A percentile compares a stretch with the other conserved stretches of the same genome.
Conservation (phyloP, 331 rosid genomes). For the Quercus lobata region DNA sequence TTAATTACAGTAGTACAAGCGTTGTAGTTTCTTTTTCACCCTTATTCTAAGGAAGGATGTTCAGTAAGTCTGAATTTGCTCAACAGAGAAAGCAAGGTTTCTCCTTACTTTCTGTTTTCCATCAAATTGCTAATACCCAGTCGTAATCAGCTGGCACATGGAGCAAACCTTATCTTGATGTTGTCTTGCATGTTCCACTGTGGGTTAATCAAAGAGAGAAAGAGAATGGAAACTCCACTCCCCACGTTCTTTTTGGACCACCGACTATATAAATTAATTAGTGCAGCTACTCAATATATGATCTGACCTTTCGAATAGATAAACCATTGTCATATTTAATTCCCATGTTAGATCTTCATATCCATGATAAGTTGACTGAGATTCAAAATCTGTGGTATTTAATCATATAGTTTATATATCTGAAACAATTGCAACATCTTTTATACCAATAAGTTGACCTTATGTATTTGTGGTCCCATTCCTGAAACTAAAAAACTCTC, state of each 20-base stretch:
- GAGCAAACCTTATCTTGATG: not conserved
- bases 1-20: no score
- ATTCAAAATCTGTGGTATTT: not conserved
- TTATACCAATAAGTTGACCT: not conserved
- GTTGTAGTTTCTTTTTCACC: no score
- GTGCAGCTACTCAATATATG: not conserved
- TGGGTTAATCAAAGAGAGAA: not conserved
- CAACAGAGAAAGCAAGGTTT: not conserved
- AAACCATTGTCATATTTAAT: not conserved
- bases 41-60: not conserved
- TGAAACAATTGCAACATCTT: not conserved
- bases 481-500: no score
- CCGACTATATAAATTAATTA: not conserved
- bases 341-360: not conserved
- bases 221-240: not conserved
- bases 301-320: not conserved
- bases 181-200: not conserved
- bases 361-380: constrained; percentile 8
- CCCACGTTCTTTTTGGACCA: not conserved
- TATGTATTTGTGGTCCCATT: not conserved
- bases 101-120: not conserved
- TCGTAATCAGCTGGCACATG: not conserved
- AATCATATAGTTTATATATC: not conserved
- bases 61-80: not conserved
- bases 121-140: not conserved